Evolutionary conservation across 805 yeast genomes (phyloP), one percentile per base, ranked within the genome.

Genomic region (Myxozyma geophila): DNA sequence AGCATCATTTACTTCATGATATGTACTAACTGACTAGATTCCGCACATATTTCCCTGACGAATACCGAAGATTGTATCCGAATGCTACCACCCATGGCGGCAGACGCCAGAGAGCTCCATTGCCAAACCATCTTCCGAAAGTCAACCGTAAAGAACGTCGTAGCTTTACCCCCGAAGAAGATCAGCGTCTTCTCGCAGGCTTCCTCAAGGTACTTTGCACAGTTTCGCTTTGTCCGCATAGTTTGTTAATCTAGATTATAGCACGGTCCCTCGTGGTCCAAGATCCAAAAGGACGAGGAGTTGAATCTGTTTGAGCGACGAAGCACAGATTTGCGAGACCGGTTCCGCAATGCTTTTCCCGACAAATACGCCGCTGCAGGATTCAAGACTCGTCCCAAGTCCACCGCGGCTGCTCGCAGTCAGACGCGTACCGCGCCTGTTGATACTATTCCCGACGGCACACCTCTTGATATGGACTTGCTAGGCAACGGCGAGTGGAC

Each of bases 211-310:
- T 64, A 44, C 21, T 23, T 28, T 21, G 12, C 5, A 8, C 21
- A 8, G 21, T 15, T 46, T 9, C 7, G 35, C 28, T 33, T n/a
- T 23, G 33, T 28, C 23, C 7, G 12, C 19, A 35, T 46, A 1
- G 10, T 35, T 36, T 59, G 36, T 19, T 41, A 33, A 47, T 48
- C 5, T 23, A 21, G 1, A 2, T 2, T 33, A 28, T 69, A 74
- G 68, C 80, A 79, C 66, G 82, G 82, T 19, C 79, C 82, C 3
- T 78, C 80, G 3, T 79, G 82, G 82, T 74, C 79, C 62, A 79
- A 78, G 68, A 79, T 79, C 62, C 81, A 79, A 68, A 75, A 79
- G 19, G 82, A 79, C 67, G 74, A 74, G 48, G 66, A 70, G 17
- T 70, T 79, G 52, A 74, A 74, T 13, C 71, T 80, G 43, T 68